A percentile compares a stretch with the other conserved stretches of the same genome.
Evolutionary conservation across 2,329 filamentous ascomycete genomes (phyloP).

Genomic region (Sclerotinia minor): DNA sequence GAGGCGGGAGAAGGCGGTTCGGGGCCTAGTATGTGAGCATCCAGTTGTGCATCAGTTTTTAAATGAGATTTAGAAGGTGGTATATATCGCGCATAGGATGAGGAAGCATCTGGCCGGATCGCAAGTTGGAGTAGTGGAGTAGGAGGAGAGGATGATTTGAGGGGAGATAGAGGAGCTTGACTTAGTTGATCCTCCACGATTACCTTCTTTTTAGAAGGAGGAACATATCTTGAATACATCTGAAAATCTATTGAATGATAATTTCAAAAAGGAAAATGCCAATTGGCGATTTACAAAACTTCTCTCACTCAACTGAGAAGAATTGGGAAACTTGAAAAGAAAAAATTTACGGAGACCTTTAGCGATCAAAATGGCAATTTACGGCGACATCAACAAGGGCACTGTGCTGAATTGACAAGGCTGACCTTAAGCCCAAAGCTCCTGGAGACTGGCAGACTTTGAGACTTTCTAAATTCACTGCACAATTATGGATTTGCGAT

Average conservation of each 20-base stretch:
- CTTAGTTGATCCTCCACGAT: neutral
- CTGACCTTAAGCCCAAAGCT: neutral
- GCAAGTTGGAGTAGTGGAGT: slow-evolving; percentile 27
- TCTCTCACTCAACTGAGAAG: neutral
- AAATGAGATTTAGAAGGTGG: slow-evolving; percentile 34
- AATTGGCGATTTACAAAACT: slow-evolving; percentile 1
- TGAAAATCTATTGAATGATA: slow-evolving; percentile 34
- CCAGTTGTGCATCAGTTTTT: neutral
- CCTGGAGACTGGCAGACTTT: neutral
- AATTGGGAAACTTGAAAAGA: slow-evolving; percentile 17
- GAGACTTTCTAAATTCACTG: neutral
- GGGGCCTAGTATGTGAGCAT: neutral
- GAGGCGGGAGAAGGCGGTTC: slow-evolving; percentile 3
- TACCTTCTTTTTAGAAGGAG: slow-evolving; percentile 35
- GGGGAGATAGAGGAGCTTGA: slow-evolving; percentile 1
- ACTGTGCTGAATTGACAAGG: neutral
- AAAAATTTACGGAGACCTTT: slow-evolving; percentile 26
- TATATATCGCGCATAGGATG: slow-evolving; percentile 40
- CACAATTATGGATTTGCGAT: neutral
- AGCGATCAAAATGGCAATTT: slow-evolving; percentile 10
- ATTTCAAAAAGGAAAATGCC: neutral
- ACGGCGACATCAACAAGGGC: too few species aligned
- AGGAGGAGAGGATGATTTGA: slow-evolving; percentile 18
- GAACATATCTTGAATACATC: slow-evolving; percentile 40
- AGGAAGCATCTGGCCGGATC: slow-evolving; percentile 37